Evolutionary conservation across 2,329 filamentous ascomycete genomes (phyloP).

Genomic region (Colletotrichum sublineola): DNA sequence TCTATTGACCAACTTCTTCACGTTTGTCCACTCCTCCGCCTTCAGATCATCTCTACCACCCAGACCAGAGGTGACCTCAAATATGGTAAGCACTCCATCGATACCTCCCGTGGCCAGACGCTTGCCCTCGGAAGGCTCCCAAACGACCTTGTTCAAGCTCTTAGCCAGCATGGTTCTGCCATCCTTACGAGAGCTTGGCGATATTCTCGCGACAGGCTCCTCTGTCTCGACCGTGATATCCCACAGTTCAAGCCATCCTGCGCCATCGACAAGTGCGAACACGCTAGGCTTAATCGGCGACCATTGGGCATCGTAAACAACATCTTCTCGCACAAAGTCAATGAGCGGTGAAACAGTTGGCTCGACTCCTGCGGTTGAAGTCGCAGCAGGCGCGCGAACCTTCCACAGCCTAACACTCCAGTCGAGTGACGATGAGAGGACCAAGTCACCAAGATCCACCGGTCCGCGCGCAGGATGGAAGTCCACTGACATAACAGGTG

Average conservation of each 20-base stretch:
- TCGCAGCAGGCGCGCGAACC: constrained; percentile 83
- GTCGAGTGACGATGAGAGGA: constrained; percentile 92
- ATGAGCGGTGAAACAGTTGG: constrained; percentile 79
- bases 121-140: constrained; percentile 91
- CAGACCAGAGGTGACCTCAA: constrained; percentile 86
- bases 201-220: constrained; percentile 86
- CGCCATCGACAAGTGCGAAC: constrained; percentile 94
- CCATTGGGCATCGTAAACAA: constrained; percentile 97
- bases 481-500: constrained; percentile 94
- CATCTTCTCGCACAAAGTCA: constrained; percentile 93
- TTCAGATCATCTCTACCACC: constrained; percentile 88
- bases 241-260: constrained; percentile 93
- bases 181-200: constrained; percentile 75
- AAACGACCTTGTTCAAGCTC: constrained; percentile 93
- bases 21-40: constrained; percentile 90
- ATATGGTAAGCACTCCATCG: constrained; percentile 90
- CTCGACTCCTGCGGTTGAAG: constrained; percentile 70
- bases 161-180: constrained; percentile 79
- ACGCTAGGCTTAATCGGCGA: constrained; percentile 94
- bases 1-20: constrained; percentile 89
- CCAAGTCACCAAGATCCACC: constrained; percentile 92
- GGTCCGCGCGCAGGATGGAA: constrained; percentile 95
- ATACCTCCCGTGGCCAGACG: constrained; percentile 91
- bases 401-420: constrained; percentile 99
- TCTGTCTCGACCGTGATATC: constrained; percentile 94